Evolutionary conservation across 2,329 filamentous ascomycete species (phyloP), one percentile per base, ranked within the genome.

Genomic region (Phialophora verrucosa): DNA sequence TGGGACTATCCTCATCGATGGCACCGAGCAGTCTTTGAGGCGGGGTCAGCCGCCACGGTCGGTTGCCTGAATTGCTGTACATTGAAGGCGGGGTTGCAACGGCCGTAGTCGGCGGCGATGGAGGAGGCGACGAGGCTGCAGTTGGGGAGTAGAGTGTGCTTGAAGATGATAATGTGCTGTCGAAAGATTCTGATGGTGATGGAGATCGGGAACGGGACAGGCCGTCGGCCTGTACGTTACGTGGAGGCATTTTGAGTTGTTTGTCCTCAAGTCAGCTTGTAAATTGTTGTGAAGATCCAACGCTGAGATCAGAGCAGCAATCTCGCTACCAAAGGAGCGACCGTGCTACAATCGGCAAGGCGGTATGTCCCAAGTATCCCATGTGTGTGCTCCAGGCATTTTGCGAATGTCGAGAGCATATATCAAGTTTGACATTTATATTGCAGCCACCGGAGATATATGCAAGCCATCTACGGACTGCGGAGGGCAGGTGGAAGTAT

Each of bases 1-100:
- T 60, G 14, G 65, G 60, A 29, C 65, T 68, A 25, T 68, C 59
- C 20, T 70, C 68, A 59, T 70, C 68, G 50, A 70, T 70, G 14
- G 68, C 65, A 44, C 68, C 68, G 14, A 70, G 53, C 7, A 70
- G 62, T 20, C 47, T 63, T 49, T 65, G 63, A 17, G 65, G 65
- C 35, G 62, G 68, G 49, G 68, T 66, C 32, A 54, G 17, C 17
- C 65, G 60, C 35, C 64, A 47, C 8, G 56, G 44, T 23, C 59
- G 55, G 29, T 53, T 55, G 20, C 49, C 49, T 25, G 51, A 42
- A 20, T 23, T 59, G 42, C 65, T 70, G 61, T 68, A 65, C 62
- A 63, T 54, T 14, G 51, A 56, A 54, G 59, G 56, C 32, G 56
- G 31, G 23, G 31, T 20, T 17, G 57, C 20, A n/a, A 32, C n/a